Percentiles rank a stretch among this genome's conserved stretches.
Conservation (phyloP, 139 green algal species). For the Chloropicon primus region DNA sequence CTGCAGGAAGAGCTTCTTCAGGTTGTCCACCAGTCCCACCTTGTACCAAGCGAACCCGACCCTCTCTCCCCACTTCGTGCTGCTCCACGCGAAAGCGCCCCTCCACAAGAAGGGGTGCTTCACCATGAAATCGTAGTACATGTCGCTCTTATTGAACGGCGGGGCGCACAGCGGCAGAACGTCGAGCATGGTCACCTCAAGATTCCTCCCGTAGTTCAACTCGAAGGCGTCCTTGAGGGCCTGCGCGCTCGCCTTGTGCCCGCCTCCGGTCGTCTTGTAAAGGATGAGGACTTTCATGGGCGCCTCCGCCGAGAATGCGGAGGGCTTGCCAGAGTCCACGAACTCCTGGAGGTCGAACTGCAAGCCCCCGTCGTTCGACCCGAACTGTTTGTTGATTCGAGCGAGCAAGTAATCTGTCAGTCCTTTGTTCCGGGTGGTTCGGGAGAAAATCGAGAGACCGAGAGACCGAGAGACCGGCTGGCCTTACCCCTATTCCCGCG, state of each 20-base stretch:
- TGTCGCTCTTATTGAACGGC: conserved; percentile 74
- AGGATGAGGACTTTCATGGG: conserved; percentile 63
- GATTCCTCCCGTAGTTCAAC: conserved; percentile 66
- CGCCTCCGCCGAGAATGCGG: neutral
- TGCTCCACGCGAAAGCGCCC: conserved; percentile 26
- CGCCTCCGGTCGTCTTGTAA: conserved; percentile 91
- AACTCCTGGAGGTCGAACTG: neutral
- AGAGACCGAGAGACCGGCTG: neutral
- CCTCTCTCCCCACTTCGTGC: neutral
- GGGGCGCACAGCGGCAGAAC: conserved; percentile 5
- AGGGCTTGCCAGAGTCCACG: neutral
- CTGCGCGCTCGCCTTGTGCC: conserved; percentile 82
- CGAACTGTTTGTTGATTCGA: too few relatives aligned
- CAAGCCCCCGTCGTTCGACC: neutral
- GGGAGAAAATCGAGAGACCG: too few relatives aligned
- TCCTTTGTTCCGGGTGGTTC: too few relatives aligned
- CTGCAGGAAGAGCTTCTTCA: conserved; percentile 17
- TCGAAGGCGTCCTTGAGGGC: conserved; percentile 76
- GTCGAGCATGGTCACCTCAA: conserved; percentile 13
- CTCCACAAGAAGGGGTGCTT: conserved; percentile 65
- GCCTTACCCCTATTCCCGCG: neutral
- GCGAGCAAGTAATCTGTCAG: too few relatives aligned
- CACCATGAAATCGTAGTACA: conserved; percentile 89
- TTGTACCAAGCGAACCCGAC: neutral
- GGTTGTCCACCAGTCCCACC: neutral